Conservation (phyloP, 306 rosid genomes). For the Dryas alaskensis region DNA sequence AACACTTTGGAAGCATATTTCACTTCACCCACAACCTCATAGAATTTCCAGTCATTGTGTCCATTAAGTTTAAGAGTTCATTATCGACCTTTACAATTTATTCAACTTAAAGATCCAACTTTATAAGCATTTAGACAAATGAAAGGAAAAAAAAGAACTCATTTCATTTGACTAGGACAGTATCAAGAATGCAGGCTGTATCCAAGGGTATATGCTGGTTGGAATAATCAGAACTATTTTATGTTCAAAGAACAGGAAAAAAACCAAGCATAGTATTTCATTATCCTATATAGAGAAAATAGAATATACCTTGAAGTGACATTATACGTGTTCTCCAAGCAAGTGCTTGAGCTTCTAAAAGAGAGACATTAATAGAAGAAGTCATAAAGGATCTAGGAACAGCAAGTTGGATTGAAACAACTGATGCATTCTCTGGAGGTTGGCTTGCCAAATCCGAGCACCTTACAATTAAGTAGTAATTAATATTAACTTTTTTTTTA, state of each 20-base stretch:
- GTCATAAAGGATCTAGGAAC: constrained; percentile 59
- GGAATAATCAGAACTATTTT: constrained; percentile 11
- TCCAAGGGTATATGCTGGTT: constrained; percentile 13
- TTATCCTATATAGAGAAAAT: constrained; percentile 14
- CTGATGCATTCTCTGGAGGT: constrained; percentile 41
- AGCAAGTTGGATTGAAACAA: constrained; percentile 69
- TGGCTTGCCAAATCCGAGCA: constrained; percentile 47
- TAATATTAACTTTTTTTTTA: not conserved
- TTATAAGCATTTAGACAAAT: constrained; percentile 7
- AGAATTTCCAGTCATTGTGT: not conserved
- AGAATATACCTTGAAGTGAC: constrained; percentile 59
- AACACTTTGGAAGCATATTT: not conserved
- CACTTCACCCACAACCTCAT: not conserved
- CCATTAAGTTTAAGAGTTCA: not conserved
- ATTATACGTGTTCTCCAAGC: constrained; percentile 74
- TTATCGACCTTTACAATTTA: constrained; percentile 1
- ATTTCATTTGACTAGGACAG: constrained; percentile 18
- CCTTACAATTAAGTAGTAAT: constrained; percentile 41
- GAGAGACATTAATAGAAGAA: constrained; percentile 42
- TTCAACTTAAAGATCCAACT: constrained; percentile 1
- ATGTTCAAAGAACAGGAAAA: not conserved
- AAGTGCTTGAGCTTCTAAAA: constrained; percentile 47
- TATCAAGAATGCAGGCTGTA: constrained; percentile 9
- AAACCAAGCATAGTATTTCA: not conserved
- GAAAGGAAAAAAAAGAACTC: constrained; percentile 11